These are phyloP conservation scores for Saposhnikovia divaricata DNA, from an alignment of 129 eudicot species.

Conservation along the genomic window DNA sequence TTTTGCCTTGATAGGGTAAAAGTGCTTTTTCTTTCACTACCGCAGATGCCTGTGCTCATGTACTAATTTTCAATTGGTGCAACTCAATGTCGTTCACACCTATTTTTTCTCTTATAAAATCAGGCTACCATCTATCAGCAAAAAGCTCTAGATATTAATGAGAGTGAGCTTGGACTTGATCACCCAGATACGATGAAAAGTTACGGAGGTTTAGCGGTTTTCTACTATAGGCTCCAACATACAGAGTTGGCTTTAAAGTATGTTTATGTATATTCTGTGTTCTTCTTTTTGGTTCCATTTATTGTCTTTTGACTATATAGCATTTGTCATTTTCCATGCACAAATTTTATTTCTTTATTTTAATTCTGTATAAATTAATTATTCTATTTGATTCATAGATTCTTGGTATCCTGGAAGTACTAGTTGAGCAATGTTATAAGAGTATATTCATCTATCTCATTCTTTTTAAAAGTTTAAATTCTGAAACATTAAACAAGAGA, in stretches of 20 bases:
- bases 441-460: not conserved
- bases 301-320: not conserved
- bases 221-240: slow-evolving; percentile 94
- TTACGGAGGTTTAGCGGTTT: slow-evolving; percentile 95
- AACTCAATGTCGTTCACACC: no score
- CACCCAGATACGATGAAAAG: slow-evolving; percentile 99
- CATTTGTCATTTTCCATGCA: not conserved
- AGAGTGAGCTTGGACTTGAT: slow-evolving; percentile 97
- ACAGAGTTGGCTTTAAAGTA: slow-evolving; percentile 96
- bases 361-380: no score
- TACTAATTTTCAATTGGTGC: no score
- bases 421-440: not conserved
- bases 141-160: slow-evolving; percentile 95
- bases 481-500: not conserved
- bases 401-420: not conserved
- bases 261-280: not conserved
- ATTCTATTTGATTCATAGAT: not conserved
- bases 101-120: no score
- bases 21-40: no score
- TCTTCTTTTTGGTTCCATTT: not conserved
- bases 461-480: not conserved
- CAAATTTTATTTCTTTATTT: not conserved
- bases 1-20: no score
- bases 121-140: slow-evolving; percentile 98
- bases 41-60: no score